Base-by-base conservation (phyloP, 305 asterid genomes). In the Solanum chacoense region DNA sequence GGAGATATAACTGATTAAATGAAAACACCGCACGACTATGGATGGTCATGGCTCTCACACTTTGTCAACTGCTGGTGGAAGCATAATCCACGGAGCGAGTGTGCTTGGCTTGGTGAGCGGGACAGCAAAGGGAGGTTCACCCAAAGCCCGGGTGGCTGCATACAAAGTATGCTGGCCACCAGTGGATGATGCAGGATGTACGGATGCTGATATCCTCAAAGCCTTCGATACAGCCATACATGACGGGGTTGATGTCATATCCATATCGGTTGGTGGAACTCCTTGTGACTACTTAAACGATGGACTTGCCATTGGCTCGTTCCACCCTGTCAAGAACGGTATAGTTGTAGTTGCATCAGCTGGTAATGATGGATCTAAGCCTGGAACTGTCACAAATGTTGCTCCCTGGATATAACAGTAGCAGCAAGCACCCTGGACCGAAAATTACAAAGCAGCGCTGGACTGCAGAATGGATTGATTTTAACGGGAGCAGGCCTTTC, bases 51-150 rank as follows among this genome's bases (percentile, higher is more conserved):
- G 98, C 4, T 24, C 93, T 28, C 98, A 95, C 92, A 95, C 98
- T 0, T 92, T 95, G 31, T 95, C 98, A 13, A 95, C 96, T 1
- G 96, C 97, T 11, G 96, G 87, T 13, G 98, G 98, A 2, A 91
- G 89, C 93, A 90, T 93, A 37, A 96, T 94, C 89, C 86, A 91
- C 2, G 93, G 94, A 16, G 96, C 95, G 0, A 93, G 87, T 14
- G 91, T 94, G 5, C 91, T 93, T 24, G 96, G 96, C 1, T 31
- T 87, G 31, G 97, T 90, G 7, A 92, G 91, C 7, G 98, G 98
- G 18, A 95, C 98, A 1, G 96, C 95, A 3, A 95, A 93, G 88
- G 98, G 98, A 1, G 98, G 98, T 24, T 93, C 98, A 1, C 98
- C 98, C 0, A 73, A 38, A 38, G 93, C 98, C 11, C 90, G 98